Conservation (phyloP, 2,329 filamentous ascomycete genomes). For the Aspergillus uvarum region DNA sequence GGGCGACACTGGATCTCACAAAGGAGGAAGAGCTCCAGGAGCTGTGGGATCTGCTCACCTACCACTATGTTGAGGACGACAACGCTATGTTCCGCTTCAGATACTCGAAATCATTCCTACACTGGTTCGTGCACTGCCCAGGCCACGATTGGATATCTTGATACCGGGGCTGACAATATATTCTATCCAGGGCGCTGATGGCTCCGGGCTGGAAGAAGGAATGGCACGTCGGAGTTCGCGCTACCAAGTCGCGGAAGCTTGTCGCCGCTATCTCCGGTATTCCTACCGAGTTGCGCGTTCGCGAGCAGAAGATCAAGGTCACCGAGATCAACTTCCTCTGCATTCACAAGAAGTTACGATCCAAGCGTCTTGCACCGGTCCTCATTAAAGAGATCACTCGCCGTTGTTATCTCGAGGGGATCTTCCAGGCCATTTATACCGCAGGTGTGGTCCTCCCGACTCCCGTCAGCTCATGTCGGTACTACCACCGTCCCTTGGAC, state of each 20-base stretch:
- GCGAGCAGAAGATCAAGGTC: conserved; percentile 70
- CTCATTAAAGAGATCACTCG: conserved; percentile 98
- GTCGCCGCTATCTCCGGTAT: conserved; percentile 96
- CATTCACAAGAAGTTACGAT: conserved; percentile 94
- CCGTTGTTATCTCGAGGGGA: conserved; percentile 78
- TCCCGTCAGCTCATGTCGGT: conserved; percentile 88
- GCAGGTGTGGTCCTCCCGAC: conserved; percentile 87
- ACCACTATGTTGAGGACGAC: conserved; percentile 96
- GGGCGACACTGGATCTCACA: conserved; percentile 84
- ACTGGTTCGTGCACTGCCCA: conserved; percentile 61
- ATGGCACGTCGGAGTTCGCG: conserved; percentile 94
- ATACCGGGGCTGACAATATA: not conserved
- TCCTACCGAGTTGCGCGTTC: conserved; percentile 77
- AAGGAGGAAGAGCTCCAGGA: conserved; percentile 78
- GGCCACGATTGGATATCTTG: not conserved
- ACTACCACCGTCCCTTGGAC: conserved; percentile 90
- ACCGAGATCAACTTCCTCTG: conserved; percentile 98
- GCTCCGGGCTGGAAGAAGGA: conserved; percentile 89
- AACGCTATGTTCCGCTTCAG: conserved; percentile 98
- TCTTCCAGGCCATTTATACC: conserved; percentile 96
- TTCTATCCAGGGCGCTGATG: conserved; percentile 76
- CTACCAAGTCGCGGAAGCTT: conserved; percentile 76
- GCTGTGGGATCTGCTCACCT: conserved; percentile 84
- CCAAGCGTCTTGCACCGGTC: conserved; percentile 87
- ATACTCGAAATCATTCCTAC: conserved; percentile 83